Evolutionary conservation across 352 stramenopile species (phyloP).

Genomic region (Phytopythium helicoides): DNA sequence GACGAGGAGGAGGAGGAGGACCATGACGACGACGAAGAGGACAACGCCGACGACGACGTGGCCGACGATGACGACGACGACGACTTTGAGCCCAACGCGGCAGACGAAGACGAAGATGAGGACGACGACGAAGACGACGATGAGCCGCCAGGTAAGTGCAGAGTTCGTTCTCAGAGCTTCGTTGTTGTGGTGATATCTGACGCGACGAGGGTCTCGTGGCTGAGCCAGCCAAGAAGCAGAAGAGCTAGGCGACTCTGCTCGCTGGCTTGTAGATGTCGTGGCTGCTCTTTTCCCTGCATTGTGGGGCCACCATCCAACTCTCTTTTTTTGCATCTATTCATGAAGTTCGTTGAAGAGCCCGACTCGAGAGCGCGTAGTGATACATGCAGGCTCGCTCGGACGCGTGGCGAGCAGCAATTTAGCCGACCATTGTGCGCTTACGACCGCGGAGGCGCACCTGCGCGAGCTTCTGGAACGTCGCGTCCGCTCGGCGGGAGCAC

Average conservation of each 20-base stretch:
- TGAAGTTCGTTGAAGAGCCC: background rate
- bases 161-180: background rate
- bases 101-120: constrained; percentile 35
- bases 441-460: constrained; percentile 86
- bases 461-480: constrained; percentile 84
- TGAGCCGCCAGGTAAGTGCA: constrained; percentile 36
- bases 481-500: constrained; percentile 66
- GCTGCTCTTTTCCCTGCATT: background rate
- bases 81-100: constrained; percentile 15
- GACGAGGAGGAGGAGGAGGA: constrained; percentile 56
- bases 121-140: constrained; percentile 40
- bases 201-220: background rate
- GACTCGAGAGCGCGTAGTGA: background rate
- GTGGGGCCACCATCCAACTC: no score
- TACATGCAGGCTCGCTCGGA: background rate
- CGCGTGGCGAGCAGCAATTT: constrained; percentile 12
- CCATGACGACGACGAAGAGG: constrained; percentile 24
- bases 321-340: no score
- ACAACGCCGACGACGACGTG: constrained; percentile 15
- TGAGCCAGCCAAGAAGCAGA: constrained; percentile 62
- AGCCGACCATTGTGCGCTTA: constrained; percentile 92
- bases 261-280: background rate
- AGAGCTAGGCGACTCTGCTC: constrained; percentile 31
- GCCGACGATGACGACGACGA: constrained; percentile 9
- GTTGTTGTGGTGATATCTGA: constrained; percentile 4